Conservation (phyloP, 306 rosid species). For the Ceratonia siliqua region DNA sequence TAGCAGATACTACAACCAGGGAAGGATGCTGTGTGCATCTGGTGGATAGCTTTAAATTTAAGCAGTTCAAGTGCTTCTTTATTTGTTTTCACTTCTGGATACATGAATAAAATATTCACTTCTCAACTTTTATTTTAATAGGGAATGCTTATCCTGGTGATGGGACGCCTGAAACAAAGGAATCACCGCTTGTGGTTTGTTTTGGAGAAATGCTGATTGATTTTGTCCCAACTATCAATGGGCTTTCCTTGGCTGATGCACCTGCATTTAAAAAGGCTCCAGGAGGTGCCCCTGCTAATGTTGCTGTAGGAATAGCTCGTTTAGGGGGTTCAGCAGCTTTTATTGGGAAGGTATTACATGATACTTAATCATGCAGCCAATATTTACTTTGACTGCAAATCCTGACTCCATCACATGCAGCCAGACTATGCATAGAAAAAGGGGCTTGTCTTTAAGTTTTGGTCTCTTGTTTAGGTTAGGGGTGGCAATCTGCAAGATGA, state of each 20-base stretch:
- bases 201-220: constrained; percentile 98
- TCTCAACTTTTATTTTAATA: constrained; percentile 37
- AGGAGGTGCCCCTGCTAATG: constrained; percentile 99
- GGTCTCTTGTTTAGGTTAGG: too few relatives aligned
- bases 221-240: constrained; percentile 81
- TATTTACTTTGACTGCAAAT: constrained; percentile 7
- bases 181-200: constrained; percentile 83
- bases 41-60: background rate
- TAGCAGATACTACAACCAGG: background rate
- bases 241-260: constrained; percentile 86
- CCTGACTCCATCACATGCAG: background rate
- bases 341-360: constrained; percentile 78
- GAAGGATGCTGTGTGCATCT: background rate
- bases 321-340: constrained; percentile 96
- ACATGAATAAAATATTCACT: constrained; percentile 12
- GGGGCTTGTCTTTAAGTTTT: too few relatives aligned
- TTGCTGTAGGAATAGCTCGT: constrained; percentile 92
- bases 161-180: constrained; percentile 55
- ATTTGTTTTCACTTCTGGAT: constrained; percentile 14
- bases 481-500: too few relatives aligned
- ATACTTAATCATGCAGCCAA: constrained; percentile 16
- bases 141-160: constrained; percentile 70
- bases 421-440: background rate
- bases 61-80: constrained; percentile 1
- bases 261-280: constrained; percentile 96